Evolutionary conservation across 148 eudicot species (phyloP).

Genomic region (Rhododendron henanense): DNA sequence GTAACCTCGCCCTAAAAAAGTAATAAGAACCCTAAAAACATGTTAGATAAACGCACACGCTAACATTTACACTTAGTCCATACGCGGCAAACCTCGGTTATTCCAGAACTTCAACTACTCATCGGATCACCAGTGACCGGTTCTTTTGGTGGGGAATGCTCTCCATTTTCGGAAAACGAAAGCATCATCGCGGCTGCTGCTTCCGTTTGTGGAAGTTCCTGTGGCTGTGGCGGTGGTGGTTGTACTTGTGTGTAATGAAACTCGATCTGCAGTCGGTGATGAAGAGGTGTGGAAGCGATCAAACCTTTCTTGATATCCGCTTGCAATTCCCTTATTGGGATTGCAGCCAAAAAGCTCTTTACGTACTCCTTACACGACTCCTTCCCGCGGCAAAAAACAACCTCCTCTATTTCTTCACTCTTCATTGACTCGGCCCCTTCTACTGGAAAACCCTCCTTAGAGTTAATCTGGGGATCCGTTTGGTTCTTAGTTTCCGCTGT

Average conservation of each 20-base stretch:
- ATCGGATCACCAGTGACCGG: not conserved
- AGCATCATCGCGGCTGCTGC: constrained; percentile 1
- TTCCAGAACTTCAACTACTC: constrained; percentile 7
- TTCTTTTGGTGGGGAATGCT: not conserved
- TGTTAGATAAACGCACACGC: constrained; percentile 17
- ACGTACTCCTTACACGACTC: constrained; percentile 88
- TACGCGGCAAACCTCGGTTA: not conserved
- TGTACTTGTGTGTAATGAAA: constrained; percentile 57
- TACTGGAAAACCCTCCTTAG: not conserved
- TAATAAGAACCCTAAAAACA: not conserved
- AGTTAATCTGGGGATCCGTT: constrained; percentile 8
- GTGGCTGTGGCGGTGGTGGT: constrained; percentile 4
- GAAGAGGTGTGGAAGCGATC: constrained; percentile 55
- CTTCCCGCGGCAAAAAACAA: constrained; percentile 62
- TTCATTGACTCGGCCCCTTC: constrained; percentile 2
- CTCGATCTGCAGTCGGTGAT: constrained; percentile 82
- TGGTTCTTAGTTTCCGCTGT: constrained; percentile 8
- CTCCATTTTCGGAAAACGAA: not conserved
- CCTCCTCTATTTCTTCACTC: constrained; percentile 24
- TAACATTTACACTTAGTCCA: constrained; percentile 9
- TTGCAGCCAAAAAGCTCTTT: constrained; percentile 84
- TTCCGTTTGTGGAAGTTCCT: constrained; percentile 15
- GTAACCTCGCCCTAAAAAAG: not conserved
- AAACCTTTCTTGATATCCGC: constrained; percentile 87
- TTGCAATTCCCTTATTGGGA: constrained; percentile 77